Percentiles rank a stretch among this genome's conserved stretches.
Evolutionary conservation across 345 rosid species (phyloP).

Genomic region (Boechera divaricarpa): DNA sequence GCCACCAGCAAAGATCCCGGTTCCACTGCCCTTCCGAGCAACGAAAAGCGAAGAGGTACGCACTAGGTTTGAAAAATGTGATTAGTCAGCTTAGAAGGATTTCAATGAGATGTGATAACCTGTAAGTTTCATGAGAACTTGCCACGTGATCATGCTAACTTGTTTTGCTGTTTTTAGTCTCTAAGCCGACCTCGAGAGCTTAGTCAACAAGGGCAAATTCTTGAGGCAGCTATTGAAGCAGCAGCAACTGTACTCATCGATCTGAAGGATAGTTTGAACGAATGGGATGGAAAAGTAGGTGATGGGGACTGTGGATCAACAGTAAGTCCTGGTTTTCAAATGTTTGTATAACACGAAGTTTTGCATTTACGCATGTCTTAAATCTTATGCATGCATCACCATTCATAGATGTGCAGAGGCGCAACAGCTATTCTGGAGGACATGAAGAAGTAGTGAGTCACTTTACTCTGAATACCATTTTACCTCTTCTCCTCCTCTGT

Average conservation of each 20-base stretch:
- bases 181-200: constrained; percentile 65
- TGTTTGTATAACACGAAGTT: neutral
- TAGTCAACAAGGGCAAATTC: constrained; percentile 64
- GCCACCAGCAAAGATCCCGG: constrained; percentile 90
- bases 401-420: constrained; percentile 76
- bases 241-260: constrained; percentile 69
- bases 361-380: constrained; percentile 14
- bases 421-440: constrained; percentile 86
- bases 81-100: constrained; percentile 6
- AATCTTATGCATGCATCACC: neutral
- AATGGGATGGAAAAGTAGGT: constrained; percentile 95
- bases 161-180: constrained; percentile 32
- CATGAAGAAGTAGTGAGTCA: constrained; percentile 73
- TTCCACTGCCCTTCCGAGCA: constrained; percentile 56
- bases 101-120: neutral
- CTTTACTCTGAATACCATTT: neutral
- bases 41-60: constrained; percentile 69
- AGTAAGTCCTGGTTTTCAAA: constrained; percentile 53
- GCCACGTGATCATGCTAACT: constrained; percentile 41
- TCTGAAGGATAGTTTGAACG: constrained; percentile 77
- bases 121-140: constrained; percentile 30
- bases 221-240: constrained; percentile 87
- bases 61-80: constrained; percentile 41
- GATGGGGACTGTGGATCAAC: constrained; percentile 99
- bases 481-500: neutral